phyloP scores from a whole-genome alignment of 139 green algal genomes.

The Chlamydomonas sp. region DNA sequence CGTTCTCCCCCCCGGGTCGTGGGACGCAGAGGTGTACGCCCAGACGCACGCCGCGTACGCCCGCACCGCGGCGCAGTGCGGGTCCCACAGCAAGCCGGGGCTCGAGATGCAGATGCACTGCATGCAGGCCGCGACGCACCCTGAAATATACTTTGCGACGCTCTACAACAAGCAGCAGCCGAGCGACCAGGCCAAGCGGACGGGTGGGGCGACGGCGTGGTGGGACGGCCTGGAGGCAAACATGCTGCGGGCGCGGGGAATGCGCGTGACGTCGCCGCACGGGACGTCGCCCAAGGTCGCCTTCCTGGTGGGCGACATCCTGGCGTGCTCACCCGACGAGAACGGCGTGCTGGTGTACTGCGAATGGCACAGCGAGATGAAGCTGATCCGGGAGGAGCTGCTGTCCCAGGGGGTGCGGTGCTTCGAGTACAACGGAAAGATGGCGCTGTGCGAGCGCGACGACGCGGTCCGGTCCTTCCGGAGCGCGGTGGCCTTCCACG shows the following conservation, averaged over 20 bases:
- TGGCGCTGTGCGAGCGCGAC: background rate
- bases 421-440: background rate
- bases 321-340: too few relatives aligned
- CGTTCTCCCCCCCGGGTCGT: background rate
- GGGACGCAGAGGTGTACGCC: background rate
- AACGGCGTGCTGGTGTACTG: constrained; percentile 6
- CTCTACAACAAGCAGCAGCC: too few relatives aligned
- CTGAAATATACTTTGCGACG: too few relatives aligned
- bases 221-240: too few relatives aligned
- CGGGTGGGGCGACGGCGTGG: too few relatives aligned
- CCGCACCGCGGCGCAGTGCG: too few relatives aligned
- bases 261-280: too few relatives aligned
- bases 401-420: background rate
- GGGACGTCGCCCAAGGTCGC: background rate
- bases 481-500: too few relatives aligned
- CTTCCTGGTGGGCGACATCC: background rate
- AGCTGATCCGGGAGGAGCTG: background rate
- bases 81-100: background rate
- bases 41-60: background rate
- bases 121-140: background rate
- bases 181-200: too few relatives aligned
- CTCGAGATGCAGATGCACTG: background rate
- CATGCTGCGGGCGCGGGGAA: too few relatives aligned
- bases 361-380: constrained; percentile 5
- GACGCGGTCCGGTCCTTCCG: background rate